phyloP scores from a whole-genome alignment of 768 basidiomycete species.

The Hypsizygus marmoreus region DNA sequence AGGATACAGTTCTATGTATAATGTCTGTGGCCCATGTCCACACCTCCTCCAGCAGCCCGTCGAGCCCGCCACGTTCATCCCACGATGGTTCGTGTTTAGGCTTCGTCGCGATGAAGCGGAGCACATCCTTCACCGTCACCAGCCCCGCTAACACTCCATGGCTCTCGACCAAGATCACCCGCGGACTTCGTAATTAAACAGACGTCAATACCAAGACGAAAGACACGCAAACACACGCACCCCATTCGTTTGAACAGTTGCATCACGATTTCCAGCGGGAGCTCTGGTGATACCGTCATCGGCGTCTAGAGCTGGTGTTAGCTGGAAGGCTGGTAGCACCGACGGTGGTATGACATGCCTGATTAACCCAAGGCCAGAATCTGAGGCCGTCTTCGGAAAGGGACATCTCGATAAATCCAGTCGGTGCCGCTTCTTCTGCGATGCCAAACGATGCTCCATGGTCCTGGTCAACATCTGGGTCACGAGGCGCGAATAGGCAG shows the following conservation, averaged over 20 bases:
- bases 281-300: slow-evolving; percentile 86
- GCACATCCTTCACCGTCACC: slow-evolving; percentile 94
- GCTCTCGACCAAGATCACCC: slow-evolving; percentile 93
- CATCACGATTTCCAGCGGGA: slow-evolving; percentile 96
- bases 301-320: slow-evolving; percentile 65
- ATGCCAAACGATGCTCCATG: slow-evolving; percentile 55
- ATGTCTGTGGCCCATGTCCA: slow-evolving; percentile 55
- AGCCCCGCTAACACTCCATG: slow-evolving; percentile 82
- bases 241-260: slow-evolving; percentile 98
- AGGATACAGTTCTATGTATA: slow-evolving; percentile 35
- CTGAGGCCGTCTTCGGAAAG: slow-evolving; percentile 59
- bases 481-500: slow-evolving; percentile 68
- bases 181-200: slow-evolving; percentile 68
- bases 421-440: slow-evolving; percentile 69
- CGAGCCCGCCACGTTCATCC: slow-evolving; percentile 66
- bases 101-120: slow-evolving; percentile 76
- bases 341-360: slow-evolving; percentile 50
- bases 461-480: slow-evolving; percentile 54
- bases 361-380: slow-evolving; percentile 93
- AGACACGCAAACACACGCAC: slow-evolving; percentile 48
- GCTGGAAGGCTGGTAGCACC: not conserved
- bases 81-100: slow-evolving; percentile 54
- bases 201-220: slow-evolving; percentile 6
- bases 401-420: slow-evolving; percentile 60
- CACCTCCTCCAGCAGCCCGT: slow-evolving; percentile 61